Conservation (phyloP, 805 yeast genomes). For the Metschnikowia picachoensis region DNA sequence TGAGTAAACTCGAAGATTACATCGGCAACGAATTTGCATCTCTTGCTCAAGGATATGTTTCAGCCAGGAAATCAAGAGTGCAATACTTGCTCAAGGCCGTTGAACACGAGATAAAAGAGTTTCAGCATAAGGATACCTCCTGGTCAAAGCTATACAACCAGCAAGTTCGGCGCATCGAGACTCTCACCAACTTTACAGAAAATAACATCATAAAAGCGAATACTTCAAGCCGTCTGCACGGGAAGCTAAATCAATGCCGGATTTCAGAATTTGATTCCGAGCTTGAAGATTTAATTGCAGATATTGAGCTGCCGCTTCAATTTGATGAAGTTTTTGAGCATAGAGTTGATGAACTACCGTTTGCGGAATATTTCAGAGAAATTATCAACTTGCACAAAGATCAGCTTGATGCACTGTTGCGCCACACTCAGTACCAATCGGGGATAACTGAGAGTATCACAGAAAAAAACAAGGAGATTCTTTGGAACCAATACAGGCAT, state of each 20-base stretch:
- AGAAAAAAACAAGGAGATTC: slow-evolving; percentile 22
- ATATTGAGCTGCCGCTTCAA: slow-evolving; percentile 32
- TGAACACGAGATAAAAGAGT: slow-evolving; percentile 23
- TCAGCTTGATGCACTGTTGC: slow-evolving; percentile 23
- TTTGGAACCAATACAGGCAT: slow-evolving; percentile 35
- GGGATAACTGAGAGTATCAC: slow-evolving; percentile 20
- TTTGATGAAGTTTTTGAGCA: slow-evolving; percentile 27
- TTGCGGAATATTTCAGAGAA: slow-evolving; percentile 20
- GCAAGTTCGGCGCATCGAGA: slow-evolving; percentile 34
- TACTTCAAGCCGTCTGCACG: not conserved
- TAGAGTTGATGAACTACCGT: slow-evolving; percentile 20
- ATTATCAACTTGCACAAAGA: slow-evolving; percentile 21
- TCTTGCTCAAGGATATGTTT: slow-evolving; percentile 24
- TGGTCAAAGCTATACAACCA: slow-evolving; percentile 32
- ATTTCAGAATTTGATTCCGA: slow-evolving; percentile 28
- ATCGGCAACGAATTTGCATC: slow-evolving; percentile 23
- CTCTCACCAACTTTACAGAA: slow-evolving; percentile 31
- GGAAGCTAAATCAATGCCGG: not conserved
- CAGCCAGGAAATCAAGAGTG: slow-evolving; percentile 28
- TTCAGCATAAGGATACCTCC: slow-evolving; percentile 27
- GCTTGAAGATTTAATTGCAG: slow-evolving; percentile 25
- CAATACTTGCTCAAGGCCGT: slow-evolving; percentile 24
- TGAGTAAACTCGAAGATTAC: slow-evolving; percentile 20
- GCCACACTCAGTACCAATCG: slow-evolving; percentile 30
- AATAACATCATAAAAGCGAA: slow-evolving; percentile 20